Base-by-base conservation (phyloP, 352 stramenopile species). In the Thalassiosira hispida region DNA sequence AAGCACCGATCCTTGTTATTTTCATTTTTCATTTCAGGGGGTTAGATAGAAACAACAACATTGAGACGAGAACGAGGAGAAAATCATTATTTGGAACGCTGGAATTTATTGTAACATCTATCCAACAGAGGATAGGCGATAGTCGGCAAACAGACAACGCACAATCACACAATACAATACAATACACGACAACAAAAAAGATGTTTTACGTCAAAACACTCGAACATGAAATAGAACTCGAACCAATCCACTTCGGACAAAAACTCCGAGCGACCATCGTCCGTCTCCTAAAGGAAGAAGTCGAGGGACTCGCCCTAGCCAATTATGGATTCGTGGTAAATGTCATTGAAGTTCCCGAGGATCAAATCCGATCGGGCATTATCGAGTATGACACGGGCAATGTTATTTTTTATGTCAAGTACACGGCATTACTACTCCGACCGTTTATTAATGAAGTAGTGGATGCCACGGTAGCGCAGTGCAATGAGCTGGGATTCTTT, bases 371-470 rank as follows among this genome's bases (percentile, higher is more conserved):
- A 86, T 96, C 96, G 70, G 96, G 96, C 51, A 95, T 98, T 79
- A 98, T 99, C 86, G 96, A 99, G 88, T 97, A 98, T 86, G 97
- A 98, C 86, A 98, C 96, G 29, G 97, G 96, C 31, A 97, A 97
- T 84, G 96, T 98, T 23, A 97, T 96, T 47, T 98, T 98, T 83
- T 95, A 97, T 61, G 97, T 98, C 76, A 96, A 96, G 74, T 99
- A 98, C 84, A 95, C 95, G 49, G 97, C 97, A 23, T 96, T 99
- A 51, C 87, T 99, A 42, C 95, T 99, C 74, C 91, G 97, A 22
- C 97, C 97, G 5, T 98, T 99, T 85, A 97, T 98, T 82, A 98
- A 98, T 82, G 96, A 99, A 87, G 96, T 99, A 23, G 82, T 99
- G 2, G 97, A 99, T 86, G 97, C 96, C 1, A 95, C 97, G 7